Conservation (phyloP, 305 asterid species). For the Fraxinus nigra region DNA sequence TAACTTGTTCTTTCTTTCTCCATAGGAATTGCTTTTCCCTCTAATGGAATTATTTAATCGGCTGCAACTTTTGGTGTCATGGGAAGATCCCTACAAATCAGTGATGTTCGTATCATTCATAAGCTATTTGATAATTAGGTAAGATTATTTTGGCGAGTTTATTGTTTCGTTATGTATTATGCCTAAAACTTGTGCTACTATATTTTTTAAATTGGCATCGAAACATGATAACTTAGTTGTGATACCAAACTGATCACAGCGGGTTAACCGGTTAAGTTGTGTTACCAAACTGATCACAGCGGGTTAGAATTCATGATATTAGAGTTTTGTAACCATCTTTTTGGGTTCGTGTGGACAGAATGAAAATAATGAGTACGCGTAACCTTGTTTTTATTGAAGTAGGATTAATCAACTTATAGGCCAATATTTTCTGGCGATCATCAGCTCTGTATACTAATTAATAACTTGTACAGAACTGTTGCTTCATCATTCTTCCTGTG, state of each 20-base stretch:
- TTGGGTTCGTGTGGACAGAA: background rate
- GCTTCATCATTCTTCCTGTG: constrained; percentile 1
- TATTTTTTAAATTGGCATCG: background rate
- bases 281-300: background rate
- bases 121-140: constrained; percentile 66
- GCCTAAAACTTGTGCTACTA: background rate
- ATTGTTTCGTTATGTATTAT: constrained; percentile 10
- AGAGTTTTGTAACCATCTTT: background rate
- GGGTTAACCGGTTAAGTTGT: background rate
- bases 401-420: background rate
- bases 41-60: constrained; percentile 39
- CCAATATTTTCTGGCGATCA: background rate
- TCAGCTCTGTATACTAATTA: constrained; percentile 6
- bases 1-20: constrained; percentile 22
- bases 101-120: constrained; percentile 47
- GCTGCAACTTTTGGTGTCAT: constrained; percentile 61
- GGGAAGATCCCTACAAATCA: constrained; percentile 81
- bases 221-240: background rate
- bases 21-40: constrained; percentile 80
- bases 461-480: constrained; percentile 10
- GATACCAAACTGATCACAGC: background rate
- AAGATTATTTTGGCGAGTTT: constrained; percentile 13
- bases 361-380: background rate
- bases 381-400: background rate
- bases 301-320: background rate